Base-by-base conservation (phyloP, 148 eudicot genomes). In the Rhododendron molle region DNA sequence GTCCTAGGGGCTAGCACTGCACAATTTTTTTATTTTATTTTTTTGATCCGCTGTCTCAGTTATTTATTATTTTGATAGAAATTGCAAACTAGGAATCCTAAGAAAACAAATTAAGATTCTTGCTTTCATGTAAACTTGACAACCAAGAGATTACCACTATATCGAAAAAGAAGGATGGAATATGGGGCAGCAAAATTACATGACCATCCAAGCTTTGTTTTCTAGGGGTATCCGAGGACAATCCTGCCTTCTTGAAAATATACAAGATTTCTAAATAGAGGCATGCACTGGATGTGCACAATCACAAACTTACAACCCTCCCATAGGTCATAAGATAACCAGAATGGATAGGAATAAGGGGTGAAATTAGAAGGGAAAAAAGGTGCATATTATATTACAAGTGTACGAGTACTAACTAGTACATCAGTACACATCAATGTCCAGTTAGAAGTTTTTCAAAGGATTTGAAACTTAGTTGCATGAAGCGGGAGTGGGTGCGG, bases 401-500 rank as follows among this genome's bases (percentile, higher is more conserved):
- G 15, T 26, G 30, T 47, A 82, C 2, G 38, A 62, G 38, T 20
- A 49, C 20, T 56, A 15, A 54, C 60, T 28, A 21, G 54, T 32
- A 50, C 13, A 54, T 21, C 5, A 71, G 16, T 13, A 50, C 15
- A 50, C 1, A 82, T 30, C 52, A 62, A 11, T 36, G n/a, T 56
- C 32, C 73, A 82, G 40, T 60, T 38, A 36, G 16, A 60, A 38
- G 73, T 62, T 60, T 49, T 47, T 46, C 30, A 81, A 58, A 56
- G 83, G 40, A 36, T 38, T 81, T 69, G 62, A 81, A 50, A 26
- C n/a, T n/a, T n/a, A n/a, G n/a, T n/a, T n/a, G n/a, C n/a, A n/a
- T n/a, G n/a, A n/a, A n/a, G n/a, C n/a, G n/a, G n/a, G n/a, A n/a
- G n/a, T n/a, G n/a, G n/a, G n/a, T n/a, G n/a, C n/a, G n/a, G n/a